Conservation (phyloP, 345 rosid genomes). For the Cardamine occulta region DNA sequence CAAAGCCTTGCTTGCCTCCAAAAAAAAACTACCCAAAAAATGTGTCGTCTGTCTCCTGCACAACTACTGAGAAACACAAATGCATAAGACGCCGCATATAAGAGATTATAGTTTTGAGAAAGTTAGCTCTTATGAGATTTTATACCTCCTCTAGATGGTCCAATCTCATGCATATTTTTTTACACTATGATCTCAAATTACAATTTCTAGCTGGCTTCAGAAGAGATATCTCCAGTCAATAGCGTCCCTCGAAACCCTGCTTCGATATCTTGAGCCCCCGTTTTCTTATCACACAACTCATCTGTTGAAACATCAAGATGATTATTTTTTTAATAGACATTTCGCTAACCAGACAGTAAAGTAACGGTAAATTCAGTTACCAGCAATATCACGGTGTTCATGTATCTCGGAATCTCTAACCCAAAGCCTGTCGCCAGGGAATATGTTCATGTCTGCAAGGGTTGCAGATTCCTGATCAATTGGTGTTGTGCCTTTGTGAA, state of each 20-base stretch:
- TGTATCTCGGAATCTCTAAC: constrained; percentile 94
- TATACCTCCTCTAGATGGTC: constrained; percentile 30
- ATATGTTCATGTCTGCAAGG: constrained; percentile 93
- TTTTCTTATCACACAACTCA: constrained; percentile 76
- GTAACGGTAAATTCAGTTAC: constrained; percentile 46
- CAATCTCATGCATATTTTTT: constrained; percentile 14
- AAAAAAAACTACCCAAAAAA: constrained; percentile 36
- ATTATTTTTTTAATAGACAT: neutral
- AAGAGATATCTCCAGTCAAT: constrained; percentile 69
- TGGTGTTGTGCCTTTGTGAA: constrained; percentile 77
- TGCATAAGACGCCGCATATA: constrained; percentile 1
- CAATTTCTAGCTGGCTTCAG: constrained; percentile 52
- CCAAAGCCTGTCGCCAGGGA: constrained; percentile 97
- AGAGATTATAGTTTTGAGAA: constrained; percentile 15
- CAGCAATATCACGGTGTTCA: constrained; percentile 97
- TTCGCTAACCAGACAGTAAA: neutral
- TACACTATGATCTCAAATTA: constrained; percentile 12
- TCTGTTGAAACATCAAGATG: constrained; percentile 53
- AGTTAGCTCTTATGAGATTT: constrained; percentile 9
- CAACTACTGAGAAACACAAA: constrained; percentile 34
- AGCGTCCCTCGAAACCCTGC: constrained; percentile 94
- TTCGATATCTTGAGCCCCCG: constrained; percentile 61
- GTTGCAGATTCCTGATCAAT: constrained; percentile 90
- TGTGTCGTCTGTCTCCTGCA: constrained; percentile 34
- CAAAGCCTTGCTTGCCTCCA: constrained; percentile 35